Evolutionary conservation across 768 basidiomycete genomes (phyloP), one percentile per base, ranked within the genome.

Genomic region (Cystofilobasidium bisporidii): DNA sequence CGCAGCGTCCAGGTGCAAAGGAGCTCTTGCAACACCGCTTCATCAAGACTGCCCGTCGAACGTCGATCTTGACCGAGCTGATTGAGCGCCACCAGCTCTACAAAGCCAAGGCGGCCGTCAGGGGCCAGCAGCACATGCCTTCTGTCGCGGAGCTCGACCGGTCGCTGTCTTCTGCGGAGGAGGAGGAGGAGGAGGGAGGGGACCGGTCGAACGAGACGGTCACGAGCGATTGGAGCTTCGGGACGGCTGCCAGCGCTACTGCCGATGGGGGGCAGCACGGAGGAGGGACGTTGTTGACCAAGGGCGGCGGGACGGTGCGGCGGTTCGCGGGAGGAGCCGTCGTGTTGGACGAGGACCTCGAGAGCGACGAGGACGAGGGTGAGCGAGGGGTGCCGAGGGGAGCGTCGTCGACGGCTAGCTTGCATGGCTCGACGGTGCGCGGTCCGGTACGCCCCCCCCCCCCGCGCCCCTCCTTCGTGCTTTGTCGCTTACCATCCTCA

Each of bases 211-310:
- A 41, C 24, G 63, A 55, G 38, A 58, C 91, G 1, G 82, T 94
- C 78, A 83, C 84, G 74, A 92, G 88, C 74, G 91, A 91, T 70
- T 98, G 94, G 96, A 90, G 88, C 75, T 98, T 98, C 75, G 92
- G 92, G 72, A 93, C 90, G 2, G 80, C 91, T 71, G 26, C 73
- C 6, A 80, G 83, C 18, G 32, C 38, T 15, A 38, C 45, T 47
- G 11, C 10, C 47, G 47, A 77, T 82, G 83, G 36, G 6, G 36
- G 36, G 36, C 36, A 36, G 36, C 33, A 72, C 74, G 71, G 59
- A 67, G 64, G 61, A 10, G 53, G 50, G 1, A 33, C 48, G 48
- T 60, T 60, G n/a, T n/a, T n/a, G n/a, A n/a, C n/a, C n/a, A n/a
- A n/a, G n/a, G n/a, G n/a, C n/a, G n/a, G n/a, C 45, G 47, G 64